A percentile compares a stretch with the other conserved stretches of the same genome.
Evolutionary conservation across 2,329 filamentous ascomycete species (phyloP).

Genomic region (Truncatella angustata): DNA sequence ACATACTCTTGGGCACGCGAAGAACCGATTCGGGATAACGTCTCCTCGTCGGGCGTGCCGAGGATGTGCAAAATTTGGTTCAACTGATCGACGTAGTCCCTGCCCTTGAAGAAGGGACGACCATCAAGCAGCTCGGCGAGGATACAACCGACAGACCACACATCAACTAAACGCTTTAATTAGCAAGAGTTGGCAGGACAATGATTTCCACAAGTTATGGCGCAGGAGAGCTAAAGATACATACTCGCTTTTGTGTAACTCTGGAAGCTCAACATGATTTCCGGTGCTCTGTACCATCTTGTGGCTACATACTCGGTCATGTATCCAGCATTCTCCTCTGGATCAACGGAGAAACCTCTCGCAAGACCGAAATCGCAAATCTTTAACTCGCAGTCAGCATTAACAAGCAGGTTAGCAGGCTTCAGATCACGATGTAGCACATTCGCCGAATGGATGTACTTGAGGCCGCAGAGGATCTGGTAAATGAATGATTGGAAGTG

Average conservation of each 20-base stretch:
- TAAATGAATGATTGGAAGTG: constrained; percentile 99
- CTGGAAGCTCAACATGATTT: constrained; percentile 99
- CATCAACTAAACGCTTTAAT: constrained; percentile 69
- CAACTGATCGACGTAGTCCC: constrained; percentile 98
- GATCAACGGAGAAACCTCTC: constrained; percentile 93
- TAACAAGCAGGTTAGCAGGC: constrained; percentile 94
- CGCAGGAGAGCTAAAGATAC: no score
- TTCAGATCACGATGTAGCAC: constrained; percentile 96
- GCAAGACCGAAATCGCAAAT: constrained; percentile 98
- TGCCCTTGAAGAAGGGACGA: constrained; percentile 97
- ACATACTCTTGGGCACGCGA: constrained; percentile 97
- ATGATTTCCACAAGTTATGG: no score
- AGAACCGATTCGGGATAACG: constrained; percentile 87
- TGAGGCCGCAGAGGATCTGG: constrained; percentile 96
- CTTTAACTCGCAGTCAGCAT: constrained; percentile 98
- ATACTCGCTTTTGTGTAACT: constrained; percentile 99
- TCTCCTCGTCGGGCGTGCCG: constrained; percentile 94
- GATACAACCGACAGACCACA: constrained; percentile 98
- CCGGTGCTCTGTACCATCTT: constrained; percentile 89
- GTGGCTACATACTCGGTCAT: constrained; percentile 99
- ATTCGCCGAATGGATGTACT: constrained; percentile 99
- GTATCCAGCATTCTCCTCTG: constrained; percentile 97
- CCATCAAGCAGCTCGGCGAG: constrained; percentile 93
- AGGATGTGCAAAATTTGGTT: constrained; percentile 99
- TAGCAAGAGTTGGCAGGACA: no score